phyloP scores from a whole-genome alignment of 306 rosid species.

The Ceratonia siliqua region DNA sequence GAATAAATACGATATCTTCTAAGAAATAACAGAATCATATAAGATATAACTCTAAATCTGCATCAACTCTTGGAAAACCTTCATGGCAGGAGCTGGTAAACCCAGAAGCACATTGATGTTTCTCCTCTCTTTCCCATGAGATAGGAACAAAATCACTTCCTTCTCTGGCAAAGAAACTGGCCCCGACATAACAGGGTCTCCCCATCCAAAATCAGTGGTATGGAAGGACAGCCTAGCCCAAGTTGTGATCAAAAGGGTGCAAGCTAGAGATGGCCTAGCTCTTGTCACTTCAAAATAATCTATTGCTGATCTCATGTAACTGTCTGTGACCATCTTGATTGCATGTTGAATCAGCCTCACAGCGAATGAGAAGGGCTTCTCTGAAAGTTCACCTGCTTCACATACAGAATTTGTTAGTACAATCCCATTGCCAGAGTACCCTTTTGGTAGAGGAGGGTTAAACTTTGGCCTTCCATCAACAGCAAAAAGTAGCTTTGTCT shows the following conservation, averaged over 20 bases:
- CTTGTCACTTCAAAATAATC: constrained; percentile 86
- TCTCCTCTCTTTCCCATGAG: constrained; percentile 75
- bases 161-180: constrained; percentile 90
- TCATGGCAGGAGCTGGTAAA: constrained; percentile 85
- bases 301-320: constrained; percentile 80
- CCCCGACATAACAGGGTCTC: constrained; percentile 77
- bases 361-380: constrained; percentile 57
- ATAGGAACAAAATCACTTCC: constrained; percentile 76
- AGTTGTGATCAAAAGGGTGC: constrained; percentile 82
- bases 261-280: constrained; percentile 79
- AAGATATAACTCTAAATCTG: constrained; percentile 38
- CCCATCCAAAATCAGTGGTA: constrained; percentile 89
- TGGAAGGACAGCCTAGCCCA: constrained; percentile 85
- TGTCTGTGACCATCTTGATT: constrained; percentile 58
- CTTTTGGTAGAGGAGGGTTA: constrained; percentile 67
- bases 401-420: constrained; percentile 66
- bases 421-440: constrained; percentile 78
- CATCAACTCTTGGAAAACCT: constrained; percentile 68
- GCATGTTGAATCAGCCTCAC: constrained; percentile 70
- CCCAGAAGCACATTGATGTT: constrained; percentile 82
- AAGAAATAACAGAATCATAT: constrained; percentile 25
- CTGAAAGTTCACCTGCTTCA: constrained; percentile 64
- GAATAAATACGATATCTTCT: constrained; percentile 7
- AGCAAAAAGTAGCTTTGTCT: constrained; percentile 86
- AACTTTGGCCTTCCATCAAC: constrained; percentile 75